Evolutionary conservation across 2,329 filamentous ascomycete genomes (phyloP).

Genomic region (Sporothrix pallida): DNA sequence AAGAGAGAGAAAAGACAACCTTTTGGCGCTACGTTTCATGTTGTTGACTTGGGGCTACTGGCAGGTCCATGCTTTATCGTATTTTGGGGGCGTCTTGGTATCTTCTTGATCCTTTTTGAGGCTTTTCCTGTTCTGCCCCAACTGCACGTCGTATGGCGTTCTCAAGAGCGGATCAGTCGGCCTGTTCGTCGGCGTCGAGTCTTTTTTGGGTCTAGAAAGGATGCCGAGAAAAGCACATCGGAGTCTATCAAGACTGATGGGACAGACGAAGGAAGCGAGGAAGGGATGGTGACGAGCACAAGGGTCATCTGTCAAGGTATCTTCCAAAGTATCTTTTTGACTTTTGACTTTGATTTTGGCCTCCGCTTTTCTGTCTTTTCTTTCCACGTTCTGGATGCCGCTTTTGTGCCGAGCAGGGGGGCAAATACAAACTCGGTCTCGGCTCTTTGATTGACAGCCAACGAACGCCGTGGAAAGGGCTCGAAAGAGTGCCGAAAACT

Average conservation of each 20-base stretch:
- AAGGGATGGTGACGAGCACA: constrained; percentile 6
- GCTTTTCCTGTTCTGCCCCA: neutral
- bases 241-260: neutral
- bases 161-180: neutral
- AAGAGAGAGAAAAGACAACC: neutral
- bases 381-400: constrained; percentile 1
- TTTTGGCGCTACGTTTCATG: constrained; percentile 33
- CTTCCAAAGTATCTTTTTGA: neutral
- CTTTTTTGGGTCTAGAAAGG: constrained; percentile 16
- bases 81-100: neutral
- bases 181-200: constrained; percentile 5
- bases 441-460: constrained; percentile 1
- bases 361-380: neutral
- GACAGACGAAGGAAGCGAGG: constrained; percentile 7
- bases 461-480: neutral
- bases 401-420: constrained; percentile 10
- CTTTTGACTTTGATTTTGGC: neutral
- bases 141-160: constrained; percentile 5
- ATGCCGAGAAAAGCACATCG: neutral
- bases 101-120: neutral
- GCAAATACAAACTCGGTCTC: constrained; percentile 14
- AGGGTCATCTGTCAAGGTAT: neutral
- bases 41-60: neutral
- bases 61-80: constrained; percentile 1
- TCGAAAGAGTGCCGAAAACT: constrained; percentile 2